Evolutionary conservation across 257 asterid genomes (phyloP).

Genomic region (Nicotiana attenuata): DNA sequence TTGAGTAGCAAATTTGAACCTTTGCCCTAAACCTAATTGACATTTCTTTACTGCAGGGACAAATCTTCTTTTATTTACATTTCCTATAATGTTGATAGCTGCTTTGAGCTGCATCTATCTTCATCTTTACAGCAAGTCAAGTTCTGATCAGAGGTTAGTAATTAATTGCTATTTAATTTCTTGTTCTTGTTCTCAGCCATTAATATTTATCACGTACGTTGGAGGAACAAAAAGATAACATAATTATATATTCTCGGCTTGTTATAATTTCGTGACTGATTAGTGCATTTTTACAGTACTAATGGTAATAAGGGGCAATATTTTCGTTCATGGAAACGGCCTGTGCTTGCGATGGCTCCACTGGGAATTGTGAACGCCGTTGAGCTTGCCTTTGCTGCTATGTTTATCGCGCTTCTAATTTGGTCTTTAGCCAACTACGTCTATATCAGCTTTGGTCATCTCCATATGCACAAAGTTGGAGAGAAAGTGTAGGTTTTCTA

Average conservation of each 20-base stretch:
- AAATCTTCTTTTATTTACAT: constrained; percentile 37
- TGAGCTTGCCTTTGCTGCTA: constrained; percentile 39
- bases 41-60: constrained; percentile 39
- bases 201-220: too few relatives aligned
- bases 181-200: neutral
- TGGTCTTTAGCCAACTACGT: constrained; percentile 37
- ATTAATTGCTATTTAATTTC: neutral
- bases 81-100: constrained; percentile 64
- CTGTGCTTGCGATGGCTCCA: constrained; percentile 31
- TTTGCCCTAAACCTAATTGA: too few relatives aligned
- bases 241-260: neutral
- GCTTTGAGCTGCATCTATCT: constrained; percentile 62
- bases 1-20: too few relatives aligned
- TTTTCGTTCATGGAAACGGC: constrained; percentile 29
- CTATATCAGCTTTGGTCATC: neutral
- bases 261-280: neutral
- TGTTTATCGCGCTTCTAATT: constrained; percentile 44
- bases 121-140: constrained; percentile 36
- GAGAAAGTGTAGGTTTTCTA: constrained; percentile 28
- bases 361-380: constrained; percentile 41
- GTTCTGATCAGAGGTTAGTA: neutral
- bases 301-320: neutral
- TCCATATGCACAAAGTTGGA: constrained; percentile 30
- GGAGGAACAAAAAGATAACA: too few relatives aligned
- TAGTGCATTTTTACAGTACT: neutral